Conservation (phyloP, 2,329 filamentous ascomycete species). For the Lizonia empirigonia region DNA sequence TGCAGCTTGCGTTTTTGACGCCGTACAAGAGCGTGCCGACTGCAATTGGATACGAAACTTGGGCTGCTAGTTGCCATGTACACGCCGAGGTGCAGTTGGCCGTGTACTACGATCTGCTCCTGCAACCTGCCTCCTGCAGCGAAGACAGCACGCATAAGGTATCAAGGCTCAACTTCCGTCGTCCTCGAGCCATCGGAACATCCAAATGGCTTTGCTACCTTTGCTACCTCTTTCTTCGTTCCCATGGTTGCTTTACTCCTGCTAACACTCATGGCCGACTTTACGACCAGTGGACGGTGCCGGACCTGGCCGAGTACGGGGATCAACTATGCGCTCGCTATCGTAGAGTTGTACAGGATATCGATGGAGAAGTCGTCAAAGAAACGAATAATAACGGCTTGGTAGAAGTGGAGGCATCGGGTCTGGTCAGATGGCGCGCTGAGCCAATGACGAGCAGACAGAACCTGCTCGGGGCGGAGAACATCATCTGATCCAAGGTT, state of each 20-base stretch:
- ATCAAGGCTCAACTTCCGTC: not conserved
- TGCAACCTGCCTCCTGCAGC: not conserved
- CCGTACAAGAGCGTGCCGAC: conserved; percentile 12
- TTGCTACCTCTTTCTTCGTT: conserved; percentile 11
- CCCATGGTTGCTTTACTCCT: conserved; percentile 3
- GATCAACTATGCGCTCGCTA: not conserved
- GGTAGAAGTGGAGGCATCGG: not conserved
- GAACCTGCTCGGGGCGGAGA: conserved; percentile 1
- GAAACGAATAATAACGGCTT: not conserved
- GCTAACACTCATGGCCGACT: conserved; percentile 14
- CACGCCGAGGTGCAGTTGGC: conserved; percentile 14
- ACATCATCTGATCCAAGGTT: not conserved
- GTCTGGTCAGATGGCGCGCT: conserved; percentile 9
- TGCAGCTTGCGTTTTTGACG: conserved; percentile 2
- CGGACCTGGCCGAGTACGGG: conserved; percentile 2
- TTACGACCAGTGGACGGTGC: conserved; percentile 15
- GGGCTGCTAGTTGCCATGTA: conserved; percentile 14
- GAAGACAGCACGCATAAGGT: not conserved
- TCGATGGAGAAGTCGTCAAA: conserved; percentile 2
- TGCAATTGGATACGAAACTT: conserved; percentile 10
- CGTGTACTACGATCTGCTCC: conserved; percentile 3
- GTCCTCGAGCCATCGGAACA: conserved; percentile 11
- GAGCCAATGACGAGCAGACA: conserved; percentile 17
- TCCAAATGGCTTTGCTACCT: conserved; percentile 16
- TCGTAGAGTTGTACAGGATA: not conserved